Conservation (phyloP, 2,329 filamentous ascomycete genomes). For the Magnaporthiopsis rhizophila region DNA sequence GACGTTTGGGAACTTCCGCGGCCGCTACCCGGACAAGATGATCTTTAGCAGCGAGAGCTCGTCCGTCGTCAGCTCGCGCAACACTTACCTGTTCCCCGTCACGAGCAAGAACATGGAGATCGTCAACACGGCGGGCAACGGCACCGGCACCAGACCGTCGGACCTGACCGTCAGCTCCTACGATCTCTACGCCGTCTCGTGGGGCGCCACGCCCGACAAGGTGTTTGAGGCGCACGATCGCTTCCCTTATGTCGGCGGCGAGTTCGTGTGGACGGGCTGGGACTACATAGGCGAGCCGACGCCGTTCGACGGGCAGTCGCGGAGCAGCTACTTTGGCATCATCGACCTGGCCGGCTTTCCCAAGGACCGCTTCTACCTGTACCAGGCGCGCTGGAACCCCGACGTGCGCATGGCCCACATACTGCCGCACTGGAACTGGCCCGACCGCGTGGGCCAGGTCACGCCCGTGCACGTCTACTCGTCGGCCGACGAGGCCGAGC, state of each 20-base stretch:
- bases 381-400: conserved; percentile 45
- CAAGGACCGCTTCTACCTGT: conserved; percentile 48
- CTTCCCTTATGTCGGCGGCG: conserved; percentile 42
- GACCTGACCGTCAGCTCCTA: conserved; percentile 37
- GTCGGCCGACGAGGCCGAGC: conserved; percentile 42
- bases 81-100: conserved; percentile 46
- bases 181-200: conserved; percentile 40
- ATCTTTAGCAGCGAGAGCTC: conserved; percentile 34
- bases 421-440: conserved; percentile 50
- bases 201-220: conserved; percentile 43
- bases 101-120: conserved; percentile 20
- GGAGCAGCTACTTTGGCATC: conserved; percentile 48
- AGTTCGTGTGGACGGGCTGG: conserved; percentile 24
- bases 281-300: conserved; percentile 24
- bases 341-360: conserved; percentile 49
- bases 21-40: conserved; percentile 37
- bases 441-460: conserved; percentile 33
- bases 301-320: conserved; percentile 30
- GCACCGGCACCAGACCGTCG: conserved; percentile 29
- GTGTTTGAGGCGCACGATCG: conserved; percentile 41
- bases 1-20: conserved; percentile 35
- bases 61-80: conserved; percentile 39
- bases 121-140: conserved; percentile 27
- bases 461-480: conserved; percentile 49
- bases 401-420: conserved; percentile 41